These are phyloP conservation scores for Cynara cardunculus DNA, from an alignment of 129 eudicot species.

Conservation along the genomic window DNA sequence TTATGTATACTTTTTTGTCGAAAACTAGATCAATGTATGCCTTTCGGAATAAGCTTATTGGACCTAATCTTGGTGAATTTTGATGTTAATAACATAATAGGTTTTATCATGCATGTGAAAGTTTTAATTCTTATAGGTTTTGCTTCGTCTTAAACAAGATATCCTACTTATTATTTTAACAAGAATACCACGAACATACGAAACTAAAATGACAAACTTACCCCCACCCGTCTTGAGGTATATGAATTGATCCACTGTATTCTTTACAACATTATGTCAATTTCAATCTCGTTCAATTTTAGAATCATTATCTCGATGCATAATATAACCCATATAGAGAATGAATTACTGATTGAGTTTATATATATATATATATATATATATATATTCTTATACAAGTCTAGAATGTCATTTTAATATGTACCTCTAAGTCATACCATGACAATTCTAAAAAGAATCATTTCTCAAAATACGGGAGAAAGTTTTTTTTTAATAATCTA, in stretches of 20 bases:
- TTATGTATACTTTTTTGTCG: too few relatives aligned
- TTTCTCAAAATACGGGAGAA: background rate
- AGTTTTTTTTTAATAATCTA: background rate
- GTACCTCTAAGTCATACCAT: background rate
- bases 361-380: too few relatives aligned
- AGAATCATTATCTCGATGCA: background rate
- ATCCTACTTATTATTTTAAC: background rate
- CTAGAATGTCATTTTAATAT: background rate
- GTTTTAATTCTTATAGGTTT: too few relatives aligned
- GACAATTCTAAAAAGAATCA: background rate
- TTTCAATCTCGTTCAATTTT: background rate
- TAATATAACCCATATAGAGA: background rate
- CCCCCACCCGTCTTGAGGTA: background rate
- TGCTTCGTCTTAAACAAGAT: background rate
- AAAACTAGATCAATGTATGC: background rate
- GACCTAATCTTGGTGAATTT: background rate
- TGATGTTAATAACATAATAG: too few relatives aligned
- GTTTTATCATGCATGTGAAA: too few relatives aligned
- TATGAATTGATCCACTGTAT: background rate
- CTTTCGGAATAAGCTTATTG: background rate
- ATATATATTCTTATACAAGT: too few relatives aligned
- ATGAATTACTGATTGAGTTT: background rate
- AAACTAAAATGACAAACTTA: background rate
- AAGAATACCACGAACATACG: background rate
- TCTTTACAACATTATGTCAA: background rate